phyloP scores from a whole-genome alignment of 1,284 basidiomycete genomes.

The Austropuccinia psidii region DNA sequence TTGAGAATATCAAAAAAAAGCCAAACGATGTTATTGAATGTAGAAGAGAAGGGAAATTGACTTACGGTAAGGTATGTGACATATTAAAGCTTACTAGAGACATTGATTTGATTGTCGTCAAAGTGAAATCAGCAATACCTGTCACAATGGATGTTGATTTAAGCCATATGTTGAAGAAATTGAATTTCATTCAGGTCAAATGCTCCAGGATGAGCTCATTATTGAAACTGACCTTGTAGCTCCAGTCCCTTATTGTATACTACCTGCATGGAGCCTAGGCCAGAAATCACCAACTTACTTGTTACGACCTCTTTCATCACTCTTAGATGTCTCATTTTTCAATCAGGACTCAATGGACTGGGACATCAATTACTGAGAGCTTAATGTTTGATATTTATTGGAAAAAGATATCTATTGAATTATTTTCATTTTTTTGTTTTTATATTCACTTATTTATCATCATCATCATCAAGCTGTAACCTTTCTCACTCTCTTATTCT shows the following conservation, averaged over 20 bases:
- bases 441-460: too few species aligned
- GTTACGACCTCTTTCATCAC: background rate
- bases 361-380: too few species aligned
- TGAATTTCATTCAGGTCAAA: background rate
- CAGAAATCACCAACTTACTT: background rate
- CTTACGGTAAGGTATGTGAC: background rate
- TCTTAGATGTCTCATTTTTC: too few species aligned
- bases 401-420: too few species aligned
- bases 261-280: background rate
- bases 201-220: background rate
- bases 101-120: background rate
- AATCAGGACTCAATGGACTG: too few species aligned
- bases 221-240: background rate
- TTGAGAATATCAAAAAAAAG: background rate
- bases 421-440: too few species aligned
- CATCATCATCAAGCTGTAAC: too few species aligned
- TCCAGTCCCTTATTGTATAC: background rate
- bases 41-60: background rate
- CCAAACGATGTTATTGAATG: slow-evolving; percentile 10
- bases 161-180: background rate
- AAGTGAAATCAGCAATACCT: too few species aligned
- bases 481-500: too few species aligned
- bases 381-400: too few species aligned
- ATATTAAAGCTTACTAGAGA: background rate
- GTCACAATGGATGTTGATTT: too few species aligned